Conservation (phyloP, 2,329 filamentous ascomycete species). For the Colletotrichum sp. region DNA sequence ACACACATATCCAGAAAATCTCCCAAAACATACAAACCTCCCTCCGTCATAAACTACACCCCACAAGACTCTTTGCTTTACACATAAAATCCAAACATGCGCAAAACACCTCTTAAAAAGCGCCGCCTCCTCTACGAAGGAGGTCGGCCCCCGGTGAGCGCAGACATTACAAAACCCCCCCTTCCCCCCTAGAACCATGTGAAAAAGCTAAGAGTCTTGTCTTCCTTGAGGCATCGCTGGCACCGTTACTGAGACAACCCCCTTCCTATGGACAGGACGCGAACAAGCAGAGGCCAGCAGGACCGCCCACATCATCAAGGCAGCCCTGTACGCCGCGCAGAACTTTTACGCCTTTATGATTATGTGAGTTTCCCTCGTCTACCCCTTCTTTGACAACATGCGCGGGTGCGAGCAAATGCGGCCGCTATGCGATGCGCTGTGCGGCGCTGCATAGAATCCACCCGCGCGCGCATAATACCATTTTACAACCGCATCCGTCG, state of each 20-base stretch:
- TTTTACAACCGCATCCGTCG: background rate
- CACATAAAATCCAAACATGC: background rate
- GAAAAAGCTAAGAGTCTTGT: constrained; percentile 25
- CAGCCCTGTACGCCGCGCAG: constrained; percentile 85
- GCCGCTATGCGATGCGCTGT: background rate
- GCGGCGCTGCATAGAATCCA: background rate
- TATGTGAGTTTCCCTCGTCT: constrained; percentile 72
- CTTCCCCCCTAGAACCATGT: background rate
- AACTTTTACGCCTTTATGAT: constrained; percentile 99
- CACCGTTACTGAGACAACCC: constrained; percentile 65
- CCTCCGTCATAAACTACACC: background rate
- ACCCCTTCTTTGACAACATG: too few relatives aligned
- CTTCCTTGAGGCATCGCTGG: constrained; percentile 33
- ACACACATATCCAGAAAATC: background rate
- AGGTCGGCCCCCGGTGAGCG: constrained; percentile 14
- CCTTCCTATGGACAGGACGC: constrained; percentile 75
- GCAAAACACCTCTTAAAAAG: background rate
- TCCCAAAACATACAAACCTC: background rate
- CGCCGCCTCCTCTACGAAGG: constrained; percentile 8
- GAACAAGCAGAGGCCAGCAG: constrained; percentile 65
- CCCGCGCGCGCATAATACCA: background rate
- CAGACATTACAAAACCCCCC: background rate
- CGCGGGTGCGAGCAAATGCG: background rate
- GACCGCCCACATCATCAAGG: constrained; percentile 79
- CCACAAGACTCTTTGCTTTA: background rate